A percentile compares a stretch with the other conserved stretches of the same genome.
Evolutionary conservation across 331 rosid genomes (phyloP).

Genomic region (Malus hybrid): DNA sequence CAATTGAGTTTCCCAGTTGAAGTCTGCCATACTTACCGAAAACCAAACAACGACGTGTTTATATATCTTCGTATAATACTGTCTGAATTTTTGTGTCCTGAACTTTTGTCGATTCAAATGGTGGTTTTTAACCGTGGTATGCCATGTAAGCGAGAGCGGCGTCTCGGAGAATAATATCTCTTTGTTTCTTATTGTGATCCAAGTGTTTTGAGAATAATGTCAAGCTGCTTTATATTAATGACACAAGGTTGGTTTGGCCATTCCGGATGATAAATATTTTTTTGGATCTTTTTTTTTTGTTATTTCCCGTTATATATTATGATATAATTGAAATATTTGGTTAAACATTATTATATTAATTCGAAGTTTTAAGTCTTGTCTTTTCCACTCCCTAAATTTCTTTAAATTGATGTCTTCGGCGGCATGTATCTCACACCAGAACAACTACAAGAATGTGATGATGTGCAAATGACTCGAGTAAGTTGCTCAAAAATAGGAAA

Average conservation of each 20-base stretch:
- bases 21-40: background rate
- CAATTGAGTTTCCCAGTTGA: conserved; percentile 41
- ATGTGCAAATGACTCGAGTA: too few relatives aligned
- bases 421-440: too few relatives aligned
- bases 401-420: too few relatives aligned
- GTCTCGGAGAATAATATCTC: background rate
- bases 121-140: background rate
- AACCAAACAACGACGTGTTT: background rate
- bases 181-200: background rate
- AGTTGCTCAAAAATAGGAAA: too few relatives aligned
- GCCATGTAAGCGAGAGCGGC: background rate
- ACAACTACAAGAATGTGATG: too few relatives aligned
- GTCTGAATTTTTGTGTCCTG: background rate
- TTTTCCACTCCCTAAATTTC: too few relatives aligned
- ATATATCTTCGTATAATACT: background rate
- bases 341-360: background rate
- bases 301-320: background rate
- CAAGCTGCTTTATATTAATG: background rate
- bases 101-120: background rate
- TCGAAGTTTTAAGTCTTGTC: background rate
- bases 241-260: background rate
- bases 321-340: background rate
- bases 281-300: background rate
- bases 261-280: background rate
- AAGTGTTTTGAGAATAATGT: conserved; percentile 8